phyloP scores from a whole-genome alignment of 345 rosid genomes.

The Eucalyptus decipiens region DNA sequence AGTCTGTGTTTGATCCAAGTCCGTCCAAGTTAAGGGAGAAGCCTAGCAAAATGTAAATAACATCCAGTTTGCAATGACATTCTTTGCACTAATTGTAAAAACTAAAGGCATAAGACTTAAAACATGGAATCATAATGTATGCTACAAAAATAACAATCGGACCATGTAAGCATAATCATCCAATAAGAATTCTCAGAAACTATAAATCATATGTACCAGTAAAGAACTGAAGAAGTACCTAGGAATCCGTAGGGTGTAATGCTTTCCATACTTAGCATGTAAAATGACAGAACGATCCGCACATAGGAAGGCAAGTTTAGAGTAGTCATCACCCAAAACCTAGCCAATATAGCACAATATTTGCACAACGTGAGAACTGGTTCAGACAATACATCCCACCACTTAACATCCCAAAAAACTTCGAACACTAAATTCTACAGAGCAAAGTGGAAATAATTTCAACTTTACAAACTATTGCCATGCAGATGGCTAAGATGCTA shows the following conservation, averaged over 20 bases:
- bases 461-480: background rate
- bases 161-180: background rate
- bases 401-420: background rate
- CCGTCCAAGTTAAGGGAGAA: background rate
- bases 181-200: background rate
- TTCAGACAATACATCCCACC: background rate
- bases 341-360: background rate
- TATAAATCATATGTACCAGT: background rate
- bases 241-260: constrained; percentile 73
- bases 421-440: background rate
- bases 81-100: background rate
- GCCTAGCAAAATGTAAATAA: background rate
- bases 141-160: background rate
- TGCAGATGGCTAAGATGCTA: background rate
- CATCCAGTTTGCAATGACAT: background rate
- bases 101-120: background rate
- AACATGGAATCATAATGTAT: background rate
- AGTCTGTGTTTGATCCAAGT: background rate
- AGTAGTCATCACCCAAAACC: constrained; percentile 78
- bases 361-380: background rate
- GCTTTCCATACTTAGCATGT: constrained; percentile 92
- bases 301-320: constrained; percentile 89
- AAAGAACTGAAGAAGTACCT: constrained; percentile 26
- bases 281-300: constrained; percentile 82
- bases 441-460: background rate